phyloP scores from a whole-genome alignment of 306 rosid species.

The Senna tora region DNA sequence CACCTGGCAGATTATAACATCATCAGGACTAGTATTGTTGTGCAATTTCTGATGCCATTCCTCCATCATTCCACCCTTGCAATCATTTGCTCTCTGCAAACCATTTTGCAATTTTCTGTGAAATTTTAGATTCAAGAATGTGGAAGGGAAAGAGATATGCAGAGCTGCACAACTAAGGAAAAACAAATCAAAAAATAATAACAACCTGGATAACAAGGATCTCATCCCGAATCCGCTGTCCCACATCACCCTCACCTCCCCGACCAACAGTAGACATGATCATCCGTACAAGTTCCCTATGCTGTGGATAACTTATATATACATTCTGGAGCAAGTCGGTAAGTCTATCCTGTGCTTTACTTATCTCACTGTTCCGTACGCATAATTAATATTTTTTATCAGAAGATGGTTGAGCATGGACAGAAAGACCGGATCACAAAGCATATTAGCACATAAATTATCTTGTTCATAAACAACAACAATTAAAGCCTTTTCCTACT shows the following conservation, averaged over 20 bases:
- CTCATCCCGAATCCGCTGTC: slow-evolving; percentile 98
- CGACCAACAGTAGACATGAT: slow-evolving; percentile 97
- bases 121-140: slow-evolving; percentile 36
- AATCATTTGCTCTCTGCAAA: slow-evolving; percentile 76
- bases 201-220: slow-evolving; percentile 90
- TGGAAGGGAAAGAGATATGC: slow-evolving; percentile 24
- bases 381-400: slow-evolving; percentile 23
- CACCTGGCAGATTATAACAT: slow-evolving; percentile 97
- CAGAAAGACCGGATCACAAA: slow-evolving; percentile 5
- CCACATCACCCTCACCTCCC: slow-evolving; percentile 99
- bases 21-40: slow-evolving; percentile 98
- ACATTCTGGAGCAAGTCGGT: slow-evolving; percentile 83
- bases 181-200: slow-evolving; percentile 34
- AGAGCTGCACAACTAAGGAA: slow-evolving; percentile 4
- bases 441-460: slow-evolving; percentile 28
- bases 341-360: slow-evolving; percentile 94
- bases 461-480: slow-evolving; percentile 17
- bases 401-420: slow-evolving; percentile 34
- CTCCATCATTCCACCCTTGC: slow-evolving; percentile 97
- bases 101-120: slow-evolving; percentile 36
- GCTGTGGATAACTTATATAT: slow-evolving; percentile 71
- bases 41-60: slow-evolving; percentile 99
- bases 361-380: slow-evolving; percentile 79
- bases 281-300: slow-evolving; percentile 80
- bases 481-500: too few species aligned